phyloP scores from a whole-genome alignment of 306 rosid genomes.

The Herpetospermum pedunculosum region DNA sequence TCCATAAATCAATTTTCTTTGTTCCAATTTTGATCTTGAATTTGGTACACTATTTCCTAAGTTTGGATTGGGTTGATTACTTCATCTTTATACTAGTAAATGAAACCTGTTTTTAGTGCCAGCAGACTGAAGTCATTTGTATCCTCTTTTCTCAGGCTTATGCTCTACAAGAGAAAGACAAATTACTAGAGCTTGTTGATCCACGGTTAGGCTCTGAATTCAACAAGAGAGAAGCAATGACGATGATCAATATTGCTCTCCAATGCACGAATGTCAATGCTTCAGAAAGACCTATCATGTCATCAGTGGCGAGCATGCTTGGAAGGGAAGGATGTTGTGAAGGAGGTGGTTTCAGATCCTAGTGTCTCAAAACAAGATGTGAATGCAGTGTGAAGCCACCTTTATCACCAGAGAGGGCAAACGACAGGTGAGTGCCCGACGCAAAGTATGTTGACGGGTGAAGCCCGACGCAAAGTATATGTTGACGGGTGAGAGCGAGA shows the following conservation, averaged over 20 bases:
- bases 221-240: constrained; percentile 18
- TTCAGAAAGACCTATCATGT: constrained; percentile 27
- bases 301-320: constrained; percentile 23
- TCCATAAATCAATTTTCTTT: not conserved
- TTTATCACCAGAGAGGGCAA: not conserved
- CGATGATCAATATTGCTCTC: constrained; percentile 30
- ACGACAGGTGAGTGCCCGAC: not conserved
- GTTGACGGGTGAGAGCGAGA: not conserved
- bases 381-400: constrained; percentile 2
- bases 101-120: not conserved
- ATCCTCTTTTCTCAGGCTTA: constrained; percentile 19
- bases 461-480: no score
- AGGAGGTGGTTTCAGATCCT: constrained; percentile 9
- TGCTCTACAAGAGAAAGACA: constrained; percentile 17
- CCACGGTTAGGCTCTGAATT: constrained; percentile 23
- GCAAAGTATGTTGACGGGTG: not conserved
- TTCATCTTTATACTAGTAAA: not conserved
- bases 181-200: constrained; percentile 29
- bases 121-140: not conserved
- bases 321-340: constrained; percentile 15
- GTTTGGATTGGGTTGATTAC: not conserved
- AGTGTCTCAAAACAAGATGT: not conserved
- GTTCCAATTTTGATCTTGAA: no score
- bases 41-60: no score
- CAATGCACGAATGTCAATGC: constrained; percentile 22